Conservation (phyloP, 805 yeast genomes). For the Cyberlindnera petersonii region DNA sequence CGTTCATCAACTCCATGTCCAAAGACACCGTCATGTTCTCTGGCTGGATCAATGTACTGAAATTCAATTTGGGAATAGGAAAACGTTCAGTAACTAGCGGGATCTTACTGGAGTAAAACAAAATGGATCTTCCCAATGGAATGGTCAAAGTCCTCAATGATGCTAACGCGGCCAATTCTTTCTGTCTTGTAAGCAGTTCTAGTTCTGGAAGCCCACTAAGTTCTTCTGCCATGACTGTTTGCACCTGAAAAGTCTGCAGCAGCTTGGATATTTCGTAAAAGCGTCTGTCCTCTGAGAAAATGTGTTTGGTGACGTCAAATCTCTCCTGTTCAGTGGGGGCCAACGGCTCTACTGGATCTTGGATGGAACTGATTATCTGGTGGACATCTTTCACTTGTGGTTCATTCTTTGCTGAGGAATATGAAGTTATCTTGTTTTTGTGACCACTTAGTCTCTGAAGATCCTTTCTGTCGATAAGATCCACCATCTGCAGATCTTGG, state of each 20-base stretch:
- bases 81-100: constrained; percentile 86
- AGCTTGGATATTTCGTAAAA: constrained; percentile 72
- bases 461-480: constrained; percentile 67
- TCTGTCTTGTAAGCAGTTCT: constrained; percentile 50
- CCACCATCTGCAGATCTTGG: constrained; percentile 37
- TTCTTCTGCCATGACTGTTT: constrained; percentile 38
- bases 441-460: constrained; percentile 30
- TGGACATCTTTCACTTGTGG: constrained; percentile 37
- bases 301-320: constrained; percentile 60
- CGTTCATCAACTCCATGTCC: constrained; percentile 50
- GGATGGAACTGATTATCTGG: constrained; percentile 36
- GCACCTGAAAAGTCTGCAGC: constrained; percentile 66
- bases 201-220: constrained; percentile 44
- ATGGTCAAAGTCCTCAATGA: constrained; percentile 70
- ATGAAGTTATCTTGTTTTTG: background rate
- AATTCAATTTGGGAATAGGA: constrained; percentile 71
- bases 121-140: constrained; percentile 75
- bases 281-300: constrained; percentile 75
- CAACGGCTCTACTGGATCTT: constrained; percentile 42
- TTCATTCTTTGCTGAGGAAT: constrained; percentile 1
- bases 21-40: constrained; percentile 58
- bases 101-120: constrained; percentile 60
- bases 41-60: constrained; percentile 63
- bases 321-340: constrained; percentile 69
- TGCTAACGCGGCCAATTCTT: constrained; percentile 54